These are phyloP conservation scores for Acacia melanoxylon DNA, from an alignment of 306 rosid genomes.

Conservation along the genomic window DNA sequence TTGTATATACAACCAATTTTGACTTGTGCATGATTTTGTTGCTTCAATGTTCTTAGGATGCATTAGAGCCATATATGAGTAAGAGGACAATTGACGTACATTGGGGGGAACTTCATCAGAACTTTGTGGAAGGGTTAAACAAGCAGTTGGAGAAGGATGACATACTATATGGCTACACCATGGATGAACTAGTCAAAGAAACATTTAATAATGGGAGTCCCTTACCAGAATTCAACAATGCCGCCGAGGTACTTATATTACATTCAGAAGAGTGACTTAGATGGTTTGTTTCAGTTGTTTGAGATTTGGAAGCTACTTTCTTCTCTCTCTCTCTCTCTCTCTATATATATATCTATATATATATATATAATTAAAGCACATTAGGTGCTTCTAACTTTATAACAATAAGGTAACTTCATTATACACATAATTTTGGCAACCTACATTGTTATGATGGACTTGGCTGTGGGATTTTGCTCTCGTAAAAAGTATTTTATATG, in stretches of 20 bases:
- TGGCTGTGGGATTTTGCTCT: not conserved
- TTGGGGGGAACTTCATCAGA: conserved; percentile 85
- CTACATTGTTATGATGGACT: not conserved
- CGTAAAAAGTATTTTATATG: not conserved
- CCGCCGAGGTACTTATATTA: conserved; percentile 76
- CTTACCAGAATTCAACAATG: conserved; percentile 83
- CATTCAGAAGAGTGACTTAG: conserved; percentile 26
- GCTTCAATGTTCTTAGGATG: conserved; percentile 61
- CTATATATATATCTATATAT: conserved; percentile 10
- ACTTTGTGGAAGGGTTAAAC: conserved; percentile 72
- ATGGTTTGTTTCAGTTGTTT: conserved; percentile 18
- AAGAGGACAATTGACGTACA: conserved; percentile 72
- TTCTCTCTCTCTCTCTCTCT: too few species aligned
- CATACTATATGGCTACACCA: conserved; percentile 71
- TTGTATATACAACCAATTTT: not conserved
- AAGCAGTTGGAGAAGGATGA: conserved; percentile 80
- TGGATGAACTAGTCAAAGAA: conserved; percentile 89
- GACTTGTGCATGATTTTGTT: conserved; percentile 7
- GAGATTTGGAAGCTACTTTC: conserved; percentile 9
- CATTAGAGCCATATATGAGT: conserved; percentile 92
- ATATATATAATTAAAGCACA: not conserved
- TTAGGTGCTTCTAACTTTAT: not conserved
- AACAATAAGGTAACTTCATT: not conserved
- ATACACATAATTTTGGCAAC: not conserved
- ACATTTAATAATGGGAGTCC: conserved; percentile 94